Evolutionary conservation across 2,329 filamentous ascomycete species (phyloP).

Genomic region (Penicillium sp.): DNA sequence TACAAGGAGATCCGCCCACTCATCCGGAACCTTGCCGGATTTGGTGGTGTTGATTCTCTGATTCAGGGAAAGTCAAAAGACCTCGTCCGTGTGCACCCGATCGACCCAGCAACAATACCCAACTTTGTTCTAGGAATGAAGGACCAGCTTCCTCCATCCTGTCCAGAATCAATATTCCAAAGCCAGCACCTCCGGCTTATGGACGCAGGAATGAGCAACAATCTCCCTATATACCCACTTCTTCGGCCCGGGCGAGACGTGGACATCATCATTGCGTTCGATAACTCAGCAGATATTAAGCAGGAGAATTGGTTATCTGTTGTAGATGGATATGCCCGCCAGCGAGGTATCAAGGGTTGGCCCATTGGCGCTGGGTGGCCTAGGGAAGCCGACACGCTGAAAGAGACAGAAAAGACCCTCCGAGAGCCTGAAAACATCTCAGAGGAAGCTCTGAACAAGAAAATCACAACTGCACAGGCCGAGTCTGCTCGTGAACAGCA

Average conservation of each 20-base stretch:
- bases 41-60: constrained; percentile 77
- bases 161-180: constrained; percentile 76
- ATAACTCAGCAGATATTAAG: constrained; percentile 90
- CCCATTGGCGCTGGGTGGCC: constrained; percentile 96
- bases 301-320: constrained; percentile 95
- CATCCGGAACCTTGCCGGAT: constrained; percentile 74
- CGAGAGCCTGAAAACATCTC: constrained; percentile 69
- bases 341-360: constrained; percentile 92
- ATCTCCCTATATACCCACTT: constrained; percentile 92
- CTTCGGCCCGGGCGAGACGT: constrained; percentile 86
- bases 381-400: constrained; percentile 60
- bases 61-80: constrained; percentile 84
- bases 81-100: constrained; percentile 88
- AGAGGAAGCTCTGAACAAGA: constrained; percentile 64
- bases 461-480: constrained; percentile 64
- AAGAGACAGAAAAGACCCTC: constrained; percentile 68
- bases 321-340: constrained; percentile 87
- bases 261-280: constrained; percentile 89
- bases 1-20: constrained; percentile 91
- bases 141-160: constrained; percentile 72
- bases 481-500: constrained; percentile 38
- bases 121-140: constrained; percentile 88
- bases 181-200: constrained; percentile 79
- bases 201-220: constrained; percentile 99
- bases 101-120: constrained; percentile 87